Percentiles rank a stretch among this genome's conserved stretches.
These are phyloP conservation scores for Phytophthora vignae DNA, from an alignment of 352 stramenopile species.

Conservation along the genomic window DNA sequence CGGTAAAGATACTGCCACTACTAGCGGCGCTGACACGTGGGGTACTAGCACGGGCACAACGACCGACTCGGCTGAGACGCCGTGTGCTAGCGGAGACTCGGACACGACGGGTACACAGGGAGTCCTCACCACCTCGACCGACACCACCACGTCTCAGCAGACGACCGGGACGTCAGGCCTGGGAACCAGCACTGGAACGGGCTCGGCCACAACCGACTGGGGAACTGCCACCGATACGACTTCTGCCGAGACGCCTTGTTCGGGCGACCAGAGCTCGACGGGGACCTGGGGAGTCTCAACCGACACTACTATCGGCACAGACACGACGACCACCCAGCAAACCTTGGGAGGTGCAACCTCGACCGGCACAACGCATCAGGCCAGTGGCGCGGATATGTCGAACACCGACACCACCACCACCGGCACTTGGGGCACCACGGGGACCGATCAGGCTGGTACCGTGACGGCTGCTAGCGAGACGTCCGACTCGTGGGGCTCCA, in stretches of 20 bases:
- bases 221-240: conserved; percentile 11
- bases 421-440: conserved; percentile 11
- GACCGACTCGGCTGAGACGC: conserved; percentile 13
- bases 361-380: conserved; percentile 11
- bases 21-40: neutral
- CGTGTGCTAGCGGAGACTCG: conserved; percentile 20
- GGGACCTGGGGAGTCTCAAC: neutral
- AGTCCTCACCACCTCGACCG: neutral
- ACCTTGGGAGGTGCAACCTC: neutral
- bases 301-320: conserved; percentile 6
- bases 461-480: conserved; percentile 15
- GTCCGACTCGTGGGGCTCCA: conserved; percentile 2
- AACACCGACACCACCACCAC: neutral
- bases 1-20: too few relatives aligned
- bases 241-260: conserved; percentile 25
- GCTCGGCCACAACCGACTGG: too few relatives aligned
- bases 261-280: conserved; percentile 24
- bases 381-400: neutral
- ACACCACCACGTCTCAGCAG: conserved; percentile 18
- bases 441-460: conserved; percentile 5
- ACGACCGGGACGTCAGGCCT: neutral
- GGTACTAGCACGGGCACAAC: neutral
- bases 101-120: conserved; percentile 14
- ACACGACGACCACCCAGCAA: neutral
- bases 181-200: too few relatives aligned